These are phyloP conservation scores for Sordariomycetes sp. DNA, from an alignment of 2,329 filamentous ascomycete species.

Conservation along the genomic window DNA sequence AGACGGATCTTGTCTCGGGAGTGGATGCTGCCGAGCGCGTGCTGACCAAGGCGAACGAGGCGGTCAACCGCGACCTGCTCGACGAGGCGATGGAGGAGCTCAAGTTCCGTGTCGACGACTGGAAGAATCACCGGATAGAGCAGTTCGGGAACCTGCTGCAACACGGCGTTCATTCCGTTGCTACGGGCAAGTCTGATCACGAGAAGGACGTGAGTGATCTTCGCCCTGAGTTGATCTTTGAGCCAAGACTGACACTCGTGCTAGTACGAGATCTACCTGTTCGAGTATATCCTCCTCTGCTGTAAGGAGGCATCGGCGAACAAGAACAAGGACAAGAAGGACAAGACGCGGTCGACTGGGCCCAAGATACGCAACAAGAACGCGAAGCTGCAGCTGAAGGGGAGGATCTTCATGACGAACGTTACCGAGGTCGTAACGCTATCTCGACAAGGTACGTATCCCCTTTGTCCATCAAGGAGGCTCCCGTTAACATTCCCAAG, in stretches of 20 bases:
- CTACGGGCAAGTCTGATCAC: slow-evolving; percentile 79
- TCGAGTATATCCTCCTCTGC: slow-evolving; percentile 87
- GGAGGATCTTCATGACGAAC: slow-evolving; percentile 97
- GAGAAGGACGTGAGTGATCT: slow-evolving; percentile 65
- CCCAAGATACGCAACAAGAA: slow-evolving; percentile 50
- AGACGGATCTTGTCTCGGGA: slow-evolving; percentile 59
- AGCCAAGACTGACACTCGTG: slow-evolving; percentile 8
- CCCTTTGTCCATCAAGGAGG: not conserved
- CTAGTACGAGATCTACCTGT: slow-evolving; percentile 94
- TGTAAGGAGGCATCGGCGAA: slow-evolving; percentile 88
- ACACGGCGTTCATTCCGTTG: slow-evolving; percentile 80
- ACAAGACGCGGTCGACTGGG: slow-evolving; percentile 40
- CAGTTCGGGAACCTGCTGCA: slow-evolving; percentile 83
- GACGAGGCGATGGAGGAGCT: slow-evolving; percentile 76
- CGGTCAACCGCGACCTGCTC: slow-evolving; percentile 77
- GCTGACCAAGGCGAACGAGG: slow-evolving; percentile 75
- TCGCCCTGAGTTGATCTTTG: not conserved
- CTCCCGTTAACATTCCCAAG: slow-evolving; percentile 31
- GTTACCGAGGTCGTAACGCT: slow-evolving; percentile 88
- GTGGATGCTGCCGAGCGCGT: slow-evolving; percentile 75
- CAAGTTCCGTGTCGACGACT: slow-evolving; percentile 76
- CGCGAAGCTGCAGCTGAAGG: slow-evolving; percentile 85
- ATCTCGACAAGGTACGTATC: slow-evolving; percentile 64
- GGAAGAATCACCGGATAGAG: slow-evolving; percentile 86
- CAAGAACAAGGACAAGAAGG: slow-evolving; percentile 69